Evolutionary conservation across 345 rosid species (phyloP).

Genomic region (Limnanthes douglasii): DNA sequence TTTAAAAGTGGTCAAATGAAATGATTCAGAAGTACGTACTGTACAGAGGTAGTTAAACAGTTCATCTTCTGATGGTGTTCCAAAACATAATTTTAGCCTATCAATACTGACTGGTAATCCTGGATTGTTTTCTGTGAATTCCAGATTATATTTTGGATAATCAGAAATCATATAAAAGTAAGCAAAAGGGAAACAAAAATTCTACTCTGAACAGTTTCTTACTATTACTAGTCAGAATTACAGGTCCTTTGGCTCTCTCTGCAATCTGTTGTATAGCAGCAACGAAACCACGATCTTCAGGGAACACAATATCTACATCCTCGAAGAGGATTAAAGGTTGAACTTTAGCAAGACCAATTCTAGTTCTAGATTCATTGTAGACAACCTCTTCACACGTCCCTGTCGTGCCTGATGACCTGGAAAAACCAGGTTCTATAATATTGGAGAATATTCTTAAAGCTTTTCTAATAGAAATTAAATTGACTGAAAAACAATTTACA

Average conservation of each 20-base stretch:
- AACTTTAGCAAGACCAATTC: slow-evolving; percentile 19
- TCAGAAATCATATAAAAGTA: slow-evolving; percentile 2
- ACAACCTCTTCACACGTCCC: slow-evolving; percentile 16
- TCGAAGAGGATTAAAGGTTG: slow-evolving; percentile 80
- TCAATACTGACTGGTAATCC: slow-evolving; percentile 57
- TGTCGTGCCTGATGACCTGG: slow-evolving; percentile 45
- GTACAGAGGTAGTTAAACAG: slow-evolving; percentile 31
- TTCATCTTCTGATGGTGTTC: slow-evolving; percentile 37
- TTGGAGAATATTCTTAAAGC: slow-evolving; percentile 6
- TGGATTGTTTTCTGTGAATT: slow-evolving; percentile 38
- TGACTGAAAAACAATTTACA: slow-evolving; percentile 2
- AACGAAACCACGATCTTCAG: slow-evolving; percentile 88
- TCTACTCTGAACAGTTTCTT: slow-evolving; percentile 15
- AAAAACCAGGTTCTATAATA: slow-evolving; percentile 12
- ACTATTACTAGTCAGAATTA: slow-evolving; percentile 79
- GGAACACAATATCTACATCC: slow-evolving; percentile 75
- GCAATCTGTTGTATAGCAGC: slow-evolving; percentile 81
- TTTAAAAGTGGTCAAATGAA: slow-evolving; percentile 5
- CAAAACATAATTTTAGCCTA: slow-evolving; percentile 46
- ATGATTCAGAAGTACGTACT: slow-evolving; percentile 24
- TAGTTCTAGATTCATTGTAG: slow-evolving; percentile 12
- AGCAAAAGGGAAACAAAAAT: background rate
- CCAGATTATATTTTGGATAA: slow-evolving; percentile 9
- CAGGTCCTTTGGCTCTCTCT: slow-evolving; percentile 79
- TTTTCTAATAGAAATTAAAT: slow-evolving; percentile 2